Evolutionary conservation across 202 grass and related monocot genomes (phyloP), one percentile per base, ranked within the genome.

Genomic region (Schoenoplectus triqueter): DNA sequence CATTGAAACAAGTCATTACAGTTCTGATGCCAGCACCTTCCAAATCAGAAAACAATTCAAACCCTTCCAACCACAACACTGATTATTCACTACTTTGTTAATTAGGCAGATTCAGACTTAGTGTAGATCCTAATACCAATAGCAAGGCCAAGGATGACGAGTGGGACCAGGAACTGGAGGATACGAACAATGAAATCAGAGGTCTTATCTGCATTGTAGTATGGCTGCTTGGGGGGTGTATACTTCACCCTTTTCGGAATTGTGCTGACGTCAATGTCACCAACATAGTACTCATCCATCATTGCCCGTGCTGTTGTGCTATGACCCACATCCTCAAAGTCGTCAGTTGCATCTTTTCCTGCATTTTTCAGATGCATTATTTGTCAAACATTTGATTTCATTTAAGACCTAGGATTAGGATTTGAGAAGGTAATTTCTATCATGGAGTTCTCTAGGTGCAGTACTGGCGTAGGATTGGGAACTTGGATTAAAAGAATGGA

Each of bases 161-260:
- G 50, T 3, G 90, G 90, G 79, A 94, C 87, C 77, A 97, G 76
- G 86, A 94, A 97, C 78, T 87, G 94, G 4, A 92, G 94, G 74
- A 97, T 80, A 85, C 83, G 89, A 85, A 91, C 87, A 6, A 94
- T 71, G 85, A 92, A 97, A 45, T 97, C 90, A 0, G 74, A 69
- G 46, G 91, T 97, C 85, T 90, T 94, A 71, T 97, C 91, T 78
- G 92, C 88, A 77, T 97, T 92, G 74, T 94, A 97, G 80, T 94
- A 87, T 0, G 90, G 87, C 78, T 94, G 94, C 80, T 97, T 94
- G 1, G 94, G 94, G 10, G 90, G 87, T 7, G 86, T 85, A 7
- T 97, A 97, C 81, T 92, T 92, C 0, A 87, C 72, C 69, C 64
- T 92, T 19, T 80, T 19, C 2, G 95, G 95, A 64, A 97, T 92